Evolutionary conservation across 129 eudicot species (phyloP).

Genomic region (Oenanthe sinensis): DNA sequence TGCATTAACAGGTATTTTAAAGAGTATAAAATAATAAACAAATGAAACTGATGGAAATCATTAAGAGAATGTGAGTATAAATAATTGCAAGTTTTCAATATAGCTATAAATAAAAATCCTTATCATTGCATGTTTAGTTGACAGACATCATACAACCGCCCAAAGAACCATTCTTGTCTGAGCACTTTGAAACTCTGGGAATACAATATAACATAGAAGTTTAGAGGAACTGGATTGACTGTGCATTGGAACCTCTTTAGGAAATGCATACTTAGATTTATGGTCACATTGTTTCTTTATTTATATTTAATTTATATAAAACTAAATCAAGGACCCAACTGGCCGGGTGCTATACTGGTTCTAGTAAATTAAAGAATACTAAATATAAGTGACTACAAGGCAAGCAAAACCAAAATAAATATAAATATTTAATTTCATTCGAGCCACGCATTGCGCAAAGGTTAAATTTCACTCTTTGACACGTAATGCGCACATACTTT

Average conservation of each 20-base stretch:
- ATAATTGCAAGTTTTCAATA: background rate
- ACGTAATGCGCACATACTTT: background rate
- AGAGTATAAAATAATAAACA: background rate
- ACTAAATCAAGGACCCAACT: background rate
- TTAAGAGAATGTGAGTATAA: background rate
- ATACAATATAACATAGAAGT: background rate
- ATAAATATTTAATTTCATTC: background rate
- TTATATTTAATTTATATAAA: too few species aligned
- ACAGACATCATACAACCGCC: too few species aligned
- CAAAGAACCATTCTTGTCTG: too few species aligned
- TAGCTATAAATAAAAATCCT: background rate
- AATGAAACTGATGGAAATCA: background rate
- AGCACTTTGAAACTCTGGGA: too few species aligned
- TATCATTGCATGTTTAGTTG: background rate
- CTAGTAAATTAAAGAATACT: background rate
- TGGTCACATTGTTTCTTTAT: background rate
- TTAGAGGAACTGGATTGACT: background rate
- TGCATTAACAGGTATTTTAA: conserved; percentile 26
- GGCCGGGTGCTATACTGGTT: background rate
- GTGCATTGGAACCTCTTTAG: background rate
- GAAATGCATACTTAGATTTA: background rate
- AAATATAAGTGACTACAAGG: background rate
- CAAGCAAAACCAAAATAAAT: background rate
- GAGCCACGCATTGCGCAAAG: background rate
- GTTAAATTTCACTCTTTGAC: background rate